phyloP scores from a whole-genome alignment of 352 stramenopile genomes.

The Phytopythium aichiense region DNA sequence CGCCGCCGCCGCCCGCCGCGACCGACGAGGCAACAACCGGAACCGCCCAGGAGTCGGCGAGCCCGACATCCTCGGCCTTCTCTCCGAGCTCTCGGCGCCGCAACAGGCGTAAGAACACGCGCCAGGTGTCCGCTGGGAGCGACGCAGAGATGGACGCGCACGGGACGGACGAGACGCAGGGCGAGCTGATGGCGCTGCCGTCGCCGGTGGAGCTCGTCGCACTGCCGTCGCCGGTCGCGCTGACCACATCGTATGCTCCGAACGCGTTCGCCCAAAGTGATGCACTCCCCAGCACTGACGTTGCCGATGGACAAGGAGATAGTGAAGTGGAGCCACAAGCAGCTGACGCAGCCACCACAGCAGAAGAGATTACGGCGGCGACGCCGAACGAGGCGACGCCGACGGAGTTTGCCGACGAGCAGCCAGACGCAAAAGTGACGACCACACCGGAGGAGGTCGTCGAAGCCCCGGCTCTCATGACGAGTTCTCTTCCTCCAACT shows the following conservation, averaged over 20 bases:
- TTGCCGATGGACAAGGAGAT: background rate
- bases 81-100: background rate
- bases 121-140: background rate
- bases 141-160: background rate
- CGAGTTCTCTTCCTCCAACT: background rate
- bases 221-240: background rate
- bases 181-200: background rate
- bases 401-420: too few species aligned
- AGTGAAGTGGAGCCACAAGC: background rate
- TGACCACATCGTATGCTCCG: too few species aligned
- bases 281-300: background rate
- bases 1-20: background rate
- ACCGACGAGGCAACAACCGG: background rate
- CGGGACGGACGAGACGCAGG: background rate
- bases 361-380: background rate
- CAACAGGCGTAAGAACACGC: conserved; percentile 1
- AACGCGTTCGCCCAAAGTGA: background rate
- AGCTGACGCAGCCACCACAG: background rate
- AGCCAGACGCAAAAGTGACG: background rate
- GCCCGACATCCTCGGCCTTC: background rate
- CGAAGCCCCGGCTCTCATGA: background rate
- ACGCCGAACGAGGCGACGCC: background rate
- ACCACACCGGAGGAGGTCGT: background rate
- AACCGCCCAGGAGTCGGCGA: background rate
- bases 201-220: background rate